Evolutionary conservation across 1,284 basidiomycete genomes (phyloP).

Genomic region (Kwoniella shivajii): DNA sequence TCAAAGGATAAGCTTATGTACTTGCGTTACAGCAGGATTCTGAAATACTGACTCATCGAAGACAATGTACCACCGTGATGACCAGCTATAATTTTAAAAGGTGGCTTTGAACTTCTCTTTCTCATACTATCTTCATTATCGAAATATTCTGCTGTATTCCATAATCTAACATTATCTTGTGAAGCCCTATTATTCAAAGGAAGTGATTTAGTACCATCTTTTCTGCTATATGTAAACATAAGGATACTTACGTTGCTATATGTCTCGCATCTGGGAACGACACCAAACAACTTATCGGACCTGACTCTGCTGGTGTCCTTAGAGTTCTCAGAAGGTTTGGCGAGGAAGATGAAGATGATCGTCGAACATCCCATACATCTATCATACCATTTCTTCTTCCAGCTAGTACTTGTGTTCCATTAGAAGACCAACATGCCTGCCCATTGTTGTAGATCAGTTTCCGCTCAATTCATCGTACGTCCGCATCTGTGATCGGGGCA

Average conservation of each 20-base stretch:
- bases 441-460: not conserved
- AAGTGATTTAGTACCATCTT: too few species aligned
- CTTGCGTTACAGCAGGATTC: not conserved
- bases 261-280: constrained; percentile 88
- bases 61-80: constrained; percentile 94
- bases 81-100: constrained; percentile 94
- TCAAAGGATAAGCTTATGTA: not conserved
- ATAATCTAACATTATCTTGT: constrained; percentile 88
- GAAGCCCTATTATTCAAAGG: constrained; percentile 70
- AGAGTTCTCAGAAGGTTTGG: constrained; percentile 78
- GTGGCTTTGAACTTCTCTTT: constrained; percentile 61
- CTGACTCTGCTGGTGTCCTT: constrained; percentile 83
- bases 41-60: constrained; percentile 69
- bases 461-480: not conserved
- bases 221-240: not conserved
- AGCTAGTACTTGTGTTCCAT: constrained; percentile 85
- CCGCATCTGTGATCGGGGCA: not conserved
- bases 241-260: constrained; percentile 72
- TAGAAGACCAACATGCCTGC: constrained; percentile 90
- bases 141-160: constrained; percentile 81
- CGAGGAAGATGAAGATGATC: constrained; percentile 59
- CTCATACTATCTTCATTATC: constrained; percentile 64
- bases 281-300: constrained; percentile 85
- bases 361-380: constrained; percentile 91
- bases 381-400: constrained; percentile 88